phyloP scores from a whole-genome alignment of 1,284 basidiomycete species.

The Ganoderma lucidum region DNA sequence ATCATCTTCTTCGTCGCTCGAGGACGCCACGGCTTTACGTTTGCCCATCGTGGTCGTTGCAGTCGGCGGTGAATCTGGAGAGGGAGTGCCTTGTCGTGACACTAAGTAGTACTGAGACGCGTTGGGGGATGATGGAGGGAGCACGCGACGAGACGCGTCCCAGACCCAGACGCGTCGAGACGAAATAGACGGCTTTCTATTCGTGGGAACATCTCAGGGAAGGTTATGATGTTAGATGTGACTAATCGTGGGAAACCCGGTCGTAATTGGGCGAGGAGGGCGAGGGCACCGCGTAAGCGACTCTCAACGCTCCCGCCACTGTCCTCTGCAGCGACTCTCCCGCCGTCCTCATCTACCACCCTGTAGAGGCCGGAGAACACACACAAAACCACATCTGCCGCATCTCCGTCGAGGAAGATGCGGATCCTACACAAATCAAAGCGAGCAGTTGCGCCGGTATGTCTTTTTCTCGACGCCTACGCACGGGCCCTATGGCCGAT shows the following conservation, averaged over 20 bases:
- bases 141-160: background rate
- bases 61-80: background rate
- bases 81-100: conserved; percentile 16
- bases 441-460: conserved; percentile 75
- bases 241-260: conserved; percentile 34
- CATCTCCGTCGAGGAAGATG: conserved; percentile 67
- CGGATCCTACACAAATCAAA: conserved; percentile 84
- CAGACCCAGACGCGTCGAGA: background rate
- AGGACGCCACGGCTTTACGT: conserved; percentile 42
- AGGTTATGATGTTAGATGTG: background rate
- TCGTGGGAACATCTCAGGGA: conserved; percentile 27
- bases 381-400: conserved; percentile 45
- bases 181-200: conserved; percentile 9
- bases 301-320: conserved; percentile 30
- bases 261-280: conserved; percentile 24
- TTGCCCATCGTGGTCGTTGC: conserved; percentile 43
- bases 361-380: conserved; percentile 24
- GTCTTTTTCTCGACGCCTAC: conserved; percentile 31
- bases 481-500: conserved; percentile 14
- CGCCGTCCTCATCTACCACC: conserved; percentile 13
- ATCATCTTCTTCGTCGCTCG: conserved; percentile 43
- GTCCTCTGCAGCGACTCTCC: conserved; percentile 21
- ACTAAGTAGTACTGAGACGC: conserved; percentile 31
- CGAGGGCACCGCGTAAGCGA: conserved; percentile 37
- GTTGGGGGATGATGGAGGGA: conserved; percentile 17